These are phyloP conservation scores for Didymella glomerata DNA, from an alignment of 2,329 filamentous ascomycete species.

Conservation along the genomic window DNA sequence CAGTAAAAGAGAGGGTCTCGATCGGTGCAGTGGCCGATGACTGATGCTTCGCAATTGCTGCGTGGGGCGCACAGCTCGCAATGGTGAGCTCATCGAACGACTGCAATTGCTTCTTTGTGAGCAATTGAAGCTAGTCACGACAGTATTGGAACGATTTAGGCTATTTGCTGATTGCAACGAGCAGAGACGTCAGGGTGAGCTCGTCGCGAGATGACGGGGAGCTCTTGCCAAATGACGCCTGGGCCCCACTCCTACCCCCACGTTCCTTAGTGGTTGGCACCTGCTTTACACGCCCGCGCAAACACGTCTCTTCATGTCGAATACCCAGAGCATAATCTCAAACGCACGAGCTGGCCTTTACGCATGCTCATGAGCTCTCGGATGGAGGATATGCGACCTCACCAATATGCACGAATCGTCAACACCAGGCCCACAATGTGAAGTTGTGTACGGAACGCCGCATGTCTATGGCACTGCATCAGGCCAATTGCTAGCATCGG, in stretches of 20 bases:
- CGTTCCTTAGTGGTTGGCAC: constrained; percentile 1
- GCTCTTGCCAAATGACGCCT: constrained; percentile 13
- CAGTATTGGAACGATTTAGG: constrained; percentile 1
- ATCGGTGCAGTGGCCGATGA: constrained; percentile 35
- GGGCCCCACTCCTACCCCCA: constrained; percentile 15
- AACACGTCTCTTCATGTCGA: background rate
- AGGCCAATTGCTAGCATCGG: constrained; percentile 13
- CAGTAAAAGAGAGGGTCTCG: constrained; percentile 14
- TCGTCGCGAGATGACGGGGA: constrained; percentile 12
- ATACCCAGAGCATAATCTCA: background rate
- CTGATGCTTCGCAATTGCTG: constrained; percentile 41
- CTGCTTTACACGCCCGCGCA: background rate
- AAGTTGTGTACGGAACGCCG: constrained; percentile 9
- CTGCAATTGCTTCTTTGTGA: background rate
- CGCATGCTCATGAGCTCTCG: background rate
- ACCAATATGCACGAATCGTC: background rate
- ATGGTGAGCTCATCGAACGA: constrained; percentile 12
- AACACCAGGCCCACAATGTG: background rate
- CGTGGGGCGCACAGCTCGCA: constrained; percentile 9
- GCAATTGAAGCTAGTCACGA: constrained; percentile 10
- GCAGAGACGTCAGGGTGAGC: constrained; percentile 9
- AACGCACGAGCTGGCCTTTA: background rate
- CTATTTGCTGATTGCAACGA: constrained; percentile 21
- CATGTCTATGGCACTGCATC: constrained; percentile 10
- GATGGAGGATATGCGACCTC: too few species aligned